Evolutionary conservation across 2,329 filamentous ascomycete species (phyloP).

Genomic region (Exophiala viscosa): DNA sequence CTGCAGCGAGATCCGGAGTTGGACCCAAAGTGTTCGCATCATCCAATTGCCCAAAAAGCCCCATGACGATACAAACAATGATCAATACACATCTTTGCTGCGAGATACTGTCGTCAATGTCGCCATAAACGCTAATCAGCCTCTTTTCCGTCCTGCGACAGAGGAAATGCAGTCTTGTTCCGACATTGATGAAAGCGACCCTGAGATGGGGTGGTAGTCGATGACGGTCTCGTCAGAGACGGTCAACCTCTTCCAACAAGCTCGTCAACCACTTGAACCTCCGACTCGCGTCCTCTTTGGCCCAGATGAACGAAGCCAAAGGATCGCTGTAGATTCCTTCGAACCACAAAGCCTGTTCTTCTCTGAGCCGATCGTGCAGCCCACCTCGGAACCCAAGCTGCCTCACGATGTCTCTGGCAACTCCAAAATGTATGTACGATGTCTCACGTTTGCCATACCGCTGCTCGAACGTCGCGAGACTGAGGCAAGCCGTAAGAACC

Average conservation of each 20-base stretch:
- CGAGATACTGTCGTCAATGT: conserved; percentile 12
- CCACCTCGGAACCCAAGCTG: conserved; percentile 11
- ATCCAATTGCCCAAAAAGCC: conserved; percentile 6
- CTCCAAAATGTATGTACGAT: conserved; percentile 14
- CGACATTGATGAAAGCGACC: not conserved
- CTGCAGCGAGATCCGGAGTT: not conserved
- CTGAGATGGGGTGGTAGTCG: conserved; percentile 1
- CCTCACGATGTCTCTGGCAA: conserved; percentile 10
- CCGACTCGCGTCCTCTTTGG: conserved; percentile 9
- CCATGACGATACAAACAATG: conserved; percentile 11
- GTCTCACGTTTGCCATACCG: conserved; percentile 13
- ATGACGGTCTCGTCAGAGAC: conserved; percentile 11
- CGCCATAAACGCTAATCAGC: conserved; percentile 15
- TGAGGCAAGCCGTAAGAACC: conserved; percentile 14
- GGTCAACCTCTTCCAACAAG: conserved; percentile 14
- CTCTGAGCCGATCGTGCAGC: conserved; percentile 12
- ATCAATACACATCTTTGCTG: conserved; percentile 15
- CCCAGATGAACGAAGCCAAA: conserved; percentile 15
- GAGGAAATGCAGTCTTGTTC: conserved; percentile 12
- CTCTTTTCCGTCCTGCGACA: conserved; percentile 6
- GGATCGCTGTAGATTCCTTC: conserved; percentile 18
- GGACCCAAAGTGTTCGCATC: not conserved
- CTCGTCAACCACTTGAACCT: conserved; percentile 11
- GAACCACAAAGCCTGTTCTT: conserved; percentile 21
- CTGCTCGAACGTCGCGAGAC: conserved; percentile 17